Conservation (phyloP, 192 early-diverging fungal species). For the Coemansia sp. region DNA sequence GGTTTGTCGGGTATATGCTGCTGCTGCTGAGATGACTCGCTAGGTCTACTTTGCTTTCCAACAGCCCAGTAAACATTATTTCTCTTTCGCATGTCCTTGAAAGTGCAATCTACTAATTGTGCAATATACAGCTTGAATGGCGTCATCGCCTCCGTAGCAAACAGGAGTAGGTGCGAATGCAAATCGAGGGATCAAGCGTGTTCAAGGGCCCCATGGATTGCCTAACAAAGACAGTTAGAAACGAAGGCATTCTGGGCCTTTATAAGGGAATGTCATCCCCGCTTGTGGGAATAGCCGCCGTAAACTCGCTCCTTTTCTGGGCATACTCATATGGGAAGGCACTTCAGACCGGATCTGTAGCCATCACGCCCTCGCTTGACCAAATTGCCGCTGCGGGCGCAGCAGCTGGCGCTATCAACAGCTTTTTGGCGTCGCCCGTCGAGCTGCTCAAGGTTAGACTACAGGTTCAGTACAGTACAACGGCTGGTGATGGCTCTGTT, state of each 20-base stretch:
- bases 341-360: slow-evolving; percentile 53
- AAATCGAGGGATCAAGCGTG: slow-evolving; percentile 60
- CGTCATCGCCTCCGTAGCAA: slow-evolving; percentile 13
- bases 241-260: slow-evolving; percentile 73
- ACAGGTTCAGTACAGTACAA: slow-evolving; percentile 77
- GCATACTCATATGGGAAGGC: slow-evolving; percentile 69
- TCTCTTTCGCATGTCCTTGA: too few species aligned
- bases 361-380: slow-evolving; percentile 57
- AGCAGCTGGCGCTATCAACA: slow-evolving; percentile 84
- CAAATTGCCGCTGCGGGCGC: slow-evolving; percentile 86
- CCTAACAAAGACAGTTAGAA: slow-evolving; percentile 73
- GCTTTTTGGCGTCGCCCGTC: slow-evolving; percentile 84
- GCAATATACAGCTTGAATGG: slow-evolving; percentile 7
- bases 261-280: slow-evolving; percentile 91
- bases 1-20: background rate
- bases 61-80: too few species aligned
- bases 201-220: slow-evolving; percentile 82
- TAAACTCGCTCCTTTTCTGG: slow-evolving; percentile 85
- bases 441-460: slow-evolving; percentile 92
- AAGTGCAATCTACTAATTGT: too few species aligned
- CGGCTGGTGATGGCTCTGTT: slow-evolving; percentile 12
- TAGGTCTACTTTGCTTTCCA: background rate
- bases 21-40: too few species aligned
- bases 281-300: slow-evolving; percentile 75
- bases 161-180: slow-evolving; percentile 62